Base-by-base conservation (phyloP, 768 basidiomycete species). In the Collybiopsis confluens region DNA sequence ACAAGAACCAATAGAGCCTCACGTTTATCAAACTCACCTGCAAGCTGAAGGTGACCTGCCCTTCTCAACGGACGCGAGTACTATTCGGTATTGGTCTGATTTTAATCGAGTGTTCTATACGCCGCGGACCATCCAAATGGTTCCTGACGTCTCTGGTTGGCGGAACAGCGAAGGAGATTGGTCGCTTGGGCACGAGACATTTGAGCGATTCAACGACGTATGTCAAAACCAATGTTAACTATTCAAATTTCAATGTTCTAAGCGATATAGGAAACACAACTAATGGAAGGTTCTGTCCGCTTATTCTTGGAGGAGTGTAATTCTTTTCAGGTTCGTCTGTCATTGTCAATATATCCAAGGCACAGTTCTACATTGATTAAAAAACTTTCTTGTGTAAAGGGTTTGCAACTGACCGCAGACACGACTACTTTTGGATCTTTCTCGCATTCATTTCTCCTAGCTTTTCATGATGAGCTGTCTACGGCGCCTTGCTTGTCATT, bases 301-400 rank as follows among this genome's bases (percentile, higher is more conserved):
- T 69, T 76, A 15, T 79, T 87, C 52, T 74, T 88, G 4, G 90
- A 92, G 63, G 88, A 90, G 58, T 88, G 87, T 61, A 79, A 90
- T 63, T 77, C 78, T 48, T 73, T 86, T 13, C 90, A 90, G 80
- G 89, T 87, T 58, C 51, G 47, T 43, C 38, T 33, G n/a, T 30
- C 40, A 50, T n/a, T 46, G 16, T 35, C n/a, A 41, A 49, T 0
- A 50, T 24, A 45, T 38, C 37, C 16, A 21, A 13, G 15, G 20
- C 24, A n/a, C 18, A 36, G 46, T 30, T 33, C 57, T 36, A 35
- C 36, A 15, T 20, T 41, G 27, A 18, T 59, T 49, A 36, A n/a
- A 33, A 1, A 4, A 26, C 10, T 13, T 13, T 6, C 30, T n/a
- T 36, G 3, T 23, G 21, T 35, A 15, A 58, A 91, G 86, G 90